Evolutionary conservation across 768 basidiomycete species (phyloP).

Genomic region (Mycena haematopus): DNA sequence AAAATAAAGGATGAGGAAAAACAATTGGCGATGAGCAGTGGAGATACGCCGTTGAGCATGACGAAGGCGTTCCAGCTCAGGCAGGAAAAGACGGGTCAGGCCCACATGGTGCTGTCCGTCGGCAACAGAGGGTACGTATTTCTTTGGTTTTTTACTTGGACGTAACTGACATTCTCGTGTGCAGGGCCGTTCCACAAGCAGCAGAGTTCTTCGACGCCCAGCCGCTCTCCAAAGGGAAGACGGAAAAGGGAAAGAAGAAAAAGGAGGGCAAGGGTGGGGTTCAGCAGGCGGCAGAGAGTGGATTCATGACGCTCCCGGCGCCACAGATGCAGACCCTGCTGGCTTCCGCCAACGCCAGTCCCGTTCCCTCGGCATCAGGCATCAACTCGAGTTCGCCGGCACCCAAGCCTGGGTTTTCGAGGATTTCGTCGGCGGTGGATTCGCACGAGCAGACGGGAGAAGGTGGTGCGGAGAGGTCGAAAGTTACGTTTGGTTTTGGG

Average conservation of each 20-base stretch:
- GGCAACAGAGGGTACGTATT: constrained; percentile 85
- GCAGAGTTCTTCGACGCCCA: constrained; percentile 82
- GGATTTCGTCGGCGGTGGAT: constrained; percentile 68
- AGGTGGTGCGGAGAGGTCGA: constrained; percentile 68
- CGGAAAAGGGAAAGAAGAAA: constrained; percentile 83
- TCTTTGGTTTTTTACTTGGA: not conserved
- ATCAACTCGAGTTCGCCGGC: constrained; percentile 62
- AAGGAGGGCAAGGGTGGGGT: constrained; percentile 68
- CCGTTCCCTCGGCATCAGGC: constrained; percentile 45
- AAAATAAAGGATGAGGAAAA: constrained; percentile 98
- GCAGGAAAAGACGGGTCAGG: constrained; percentile 93
- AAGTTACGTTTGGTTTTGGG: constrained; percentile 79
- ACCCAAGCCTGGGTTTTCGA: constrained; percentile 77
- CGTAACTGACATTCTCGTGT: constrained; percentile 23
- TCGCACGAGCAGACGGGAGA: constrained; percentile 60
- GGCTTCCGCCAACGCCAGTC: constrained; percentile 51
- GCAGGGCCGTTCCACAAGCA: constrained; percentile 86
- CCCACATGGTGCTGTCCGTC: constrained; percentile 94
- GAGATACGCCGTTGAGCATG: constrained; percentile 96
- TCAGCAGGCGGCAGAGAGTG: constrained; percentile 48
- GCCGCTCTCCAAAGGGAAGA: constrained; percentile 82
- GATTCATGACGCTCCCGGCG: constrained; percentile 78
- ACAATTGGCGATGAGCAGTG: constrained; percentile 90
- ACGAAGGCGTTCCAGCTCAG: constrained; percentile 91
- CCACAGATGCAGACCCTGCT: constrained; percentile 49